These are phyloP conservation scores for Pythium aquatile DNA, from an alignment of 352 stramenopile genomes.

Conservation along the genomic window DNA sequence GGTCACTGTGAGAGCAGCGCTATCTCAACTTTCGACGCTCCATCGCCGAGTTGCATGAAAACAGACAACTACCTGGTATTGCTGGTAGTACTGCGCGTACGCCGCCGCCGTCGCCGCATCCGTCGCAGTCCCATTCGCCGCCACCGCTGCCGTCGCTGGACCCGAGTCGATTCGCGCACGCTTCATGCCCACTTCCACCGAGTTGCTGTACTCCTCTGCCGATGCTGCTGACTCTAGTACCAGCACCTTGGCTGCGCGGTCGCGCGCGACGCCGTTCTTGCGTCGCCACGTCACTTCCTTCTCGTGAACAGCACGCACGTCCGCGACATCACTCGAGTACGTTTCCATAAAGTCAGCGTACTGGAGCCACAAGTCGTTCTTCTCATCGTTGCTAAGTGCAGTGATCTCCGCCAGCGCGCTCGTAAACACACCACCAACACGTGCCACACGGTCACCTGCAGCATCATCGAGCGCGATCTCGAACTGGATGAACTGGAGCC, in stretches of 20 bases:
- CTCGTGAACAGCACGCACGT: slow-evolving; percentile 51
- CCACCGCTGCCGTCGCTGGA: slow-evolving; percentile 16
- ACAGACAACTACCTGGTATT: slow-evolving; percentile 68
- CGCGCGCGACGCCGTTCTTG: slow-evolving; percentile 52
- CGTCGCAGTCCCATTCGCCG: slow-evolving; percentile 25
- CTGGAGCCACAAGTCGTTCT: slow-evolving; percentile 81
- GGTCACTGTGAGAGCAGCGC: slow-evolving; percentile 23
- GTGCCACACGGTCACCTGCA: slow-evolving; percentile 23
- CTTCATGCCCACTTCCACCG: slow-evolving; percentile 46
- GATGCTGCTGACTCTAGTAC: slow-evolving; percentile 36
- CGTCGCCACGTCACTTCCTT: slow-evolving; percentile 67
- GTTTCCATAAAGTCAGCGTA: slow-evolving; percentile 75
- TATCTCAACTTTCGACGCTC: slow-evolving; percentile 20
- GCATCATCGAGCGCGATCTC: slow-evolving; percentile 46
- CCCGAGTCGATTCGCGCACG: slow-evolving; percentile 44
- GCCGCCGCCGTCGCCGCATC: slow-evolving; percentile 29
- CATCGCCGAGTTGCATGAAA: slow-evolving; percentile 9
- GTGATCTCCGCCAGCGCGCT: slow-evolving; percentile 49
- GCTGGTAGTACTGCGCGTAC: slow-evolving; percentile 70
- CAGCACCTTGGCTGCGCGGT: slow-evolving; percentile 58
- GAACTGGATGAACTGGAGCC: slow-evolving; percentile 71
- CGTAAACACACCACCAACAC: slow-evolving; percentile 47
- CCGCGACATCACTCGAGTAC: slow-evolving; percentile 38
- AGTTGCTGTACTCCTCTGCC: slow-evolving; percentile 30
- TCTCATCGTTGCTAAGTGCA: slow-evolving; percentile 60